phyloP scores from a whole-genome alignment of 768 basidiomycete genomes.

The Mycena rosella region DNA sequence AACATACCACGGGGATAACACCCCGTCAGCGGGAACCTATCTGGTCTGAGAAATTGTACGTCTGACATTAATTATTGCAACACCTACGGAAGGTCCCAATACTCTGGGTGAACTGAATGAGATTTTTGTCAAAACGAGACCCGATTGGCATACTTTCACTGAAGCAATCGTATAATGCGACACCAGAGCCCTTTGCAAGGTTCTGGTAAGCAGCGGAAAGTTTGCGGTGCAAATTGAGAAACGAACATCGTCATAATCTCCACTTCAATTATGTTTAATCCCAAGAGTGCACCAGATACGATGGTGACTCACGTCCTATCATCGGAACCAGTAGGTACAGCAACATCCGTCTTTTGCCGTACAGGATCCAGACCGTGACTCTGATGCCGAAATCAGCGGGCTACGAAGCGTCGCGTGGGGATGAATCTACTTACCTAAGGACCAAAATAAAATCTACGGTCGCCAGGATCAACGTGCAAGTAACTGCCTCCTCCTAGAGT shows the following conservation, averaged over 20 bases:
- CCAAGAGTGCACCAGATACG: not conserved
- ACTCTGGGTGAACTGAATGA: conserved; percentile 10
- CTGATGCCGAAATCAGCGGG: not conserved
- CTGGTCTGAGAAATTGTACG: not conserved
- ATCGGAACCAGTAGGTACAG: conserved; percentile 28
- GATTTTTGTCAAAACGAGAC: not conserved
- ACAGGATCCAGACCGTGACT: conserved; percentile 30
- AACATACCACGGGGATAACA: conserved; percentile 25
- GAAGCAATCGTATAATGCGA: conserved; percentile 32
- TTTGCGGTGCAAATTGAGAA: too few species aligned
- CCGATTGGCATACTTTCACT: not conserved
- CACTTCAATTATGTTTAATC: not conserved
- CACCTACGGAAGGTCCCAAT: too few species aligned
- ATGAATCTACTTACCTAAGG: conserved; percentile 19
- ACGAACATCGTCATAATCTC: conserved; percentile 33
- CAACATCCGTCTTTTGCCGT: conserved; percentile 22
- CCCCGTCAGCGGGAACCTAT: conserved; percentile 21
- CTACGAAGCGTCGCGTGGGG: not conserved
- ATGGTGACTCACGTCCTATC: conserved; percentile 26
- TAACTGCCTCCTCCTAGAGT: conserved; percentile 23
- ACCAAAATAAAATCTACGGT: conserved; percentile 33
- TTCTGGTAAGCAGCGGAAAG: not conserved
- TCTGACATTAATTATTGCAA: too few species aligned
- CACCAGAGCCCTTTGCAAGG: conserved; percentile 19
- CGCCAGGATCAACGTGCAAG: conserved; percentile 28